These are phyloP conservation scores for Aspergillus ellipticus DNA, from an alignment of 495 filamentous ascomycete species.

Conservation along the genomic window DNA sequence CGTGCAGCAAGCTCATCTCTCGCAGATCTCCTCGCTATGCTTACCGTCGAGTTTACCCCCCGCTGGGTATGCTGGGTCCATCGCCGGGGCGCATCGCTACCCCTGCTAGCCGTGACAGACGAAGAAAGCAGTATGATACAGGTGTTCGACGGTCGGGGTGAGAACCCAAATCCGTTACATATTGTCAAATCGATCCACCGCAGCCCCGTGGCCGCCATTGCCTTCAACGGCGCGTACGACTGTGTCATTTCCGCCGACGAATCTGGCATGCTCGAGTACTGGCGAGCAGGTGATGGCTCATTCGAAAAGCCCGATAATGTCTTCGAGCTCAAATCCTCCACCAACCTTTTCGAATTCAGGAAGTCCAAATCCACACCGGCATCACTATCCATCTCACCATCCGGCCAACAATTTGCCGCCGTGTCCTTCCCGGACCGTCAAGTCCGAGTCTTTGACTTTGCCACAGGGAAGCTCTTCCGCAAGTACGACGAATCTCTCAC, in stretches of 20 bases:
- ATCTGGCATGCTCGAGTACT: constrained; percentile 95
- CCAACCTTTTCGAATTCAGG: constrained; percentile 94
- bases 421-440: constrained; percentile 93
- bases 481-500: constrained; percentile 91
- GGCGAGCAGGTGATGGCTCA: constrained; percentile 65
- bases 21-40: constrained; percentile 73
- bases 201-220: constrained; percentile 73
- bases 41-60: constrained; percentile 69
- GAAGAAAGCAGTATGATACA: constrained; percentile 65
- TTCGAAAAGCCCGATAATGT: constrained; percentile 93
- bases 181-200: constrained; percentile 72
- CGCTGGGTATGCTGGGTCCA: constrained; percentile 92
- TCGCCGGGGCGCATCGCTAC: constrained; percentile 77
- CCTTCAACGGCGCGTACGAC: constrained; percentile 84
- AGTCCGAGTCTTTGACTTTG: constrained; percentile 89
- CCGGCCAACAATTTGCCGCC: constrained; percentile 78
- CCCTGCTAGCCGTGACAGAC: constrained; percentile 86
- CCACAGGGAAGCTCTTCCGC: constrained; percentile 78
- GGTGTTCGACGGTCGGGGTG: constrained; percentile 87
- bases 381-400: constrained; percentile 82
- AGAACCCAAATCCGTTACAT: constrained; percentile 69
- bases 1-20: background rate
- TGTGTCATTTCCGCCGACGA: constrained; percentile 89
- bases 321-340: constrained; percentile 86
- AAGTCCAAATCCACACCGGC: constrained; percentile 84